Evolutionary conservation across 108 stramenopile species (phyloP), one percentile per base, ranked within the genome.

Genomic region (Cyclotella baltica): DNA sequence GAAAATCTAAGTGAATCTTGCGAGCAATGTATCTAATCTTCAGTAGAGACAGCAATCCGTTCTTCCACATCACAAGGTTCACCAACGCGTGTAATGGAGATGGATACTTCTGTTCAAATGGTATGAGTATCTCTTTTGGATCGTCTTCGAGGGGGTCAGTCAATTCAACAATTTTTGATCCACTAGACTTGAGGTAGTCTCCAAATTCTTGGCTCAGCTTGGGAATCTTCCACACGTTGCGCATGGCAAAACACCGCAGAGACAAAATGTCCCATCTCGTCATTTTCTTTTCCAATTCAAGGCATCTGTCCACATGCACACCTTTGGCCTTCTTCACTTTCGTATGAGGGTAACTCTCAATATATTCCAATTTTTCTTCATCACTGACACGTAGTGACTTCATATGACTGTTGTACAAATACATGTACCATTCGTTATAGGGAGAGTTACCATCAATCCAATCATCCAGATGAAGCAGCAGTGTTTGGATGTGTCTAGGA

Each of bases 401-500:
- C 19, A 43, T 47, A 25, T 71, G 56, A 15, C 19, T 67, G 15
- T 61, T 29, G 15, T 30, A 18, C 18, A 83, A 23, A 76, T 72
- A 83, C 25, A 27, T 40, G 20, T 40, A 34, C 82, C 82, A 83
- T 53, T 83, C 77, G n/a, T 52, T 43, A 31, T 66, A 52, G 15
- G 82, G 52, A 59, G 64, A 73, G 34, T 37, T 71, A 22, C 73
- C n/a, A 34, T 83, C 82, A 9, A 61, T 74, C 23, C 50, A 83
- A 35, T 78, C 77, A 34, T 83, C 82, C n/a, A 83, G 29, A 58
- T 83, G 82, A 29, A 78, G 36, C 28, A 83, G 52, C 34, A 71
- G 43, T 9, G 82, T 83, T 35, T 83, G 75, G 22, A 83, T 61
- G 25, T 78, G 65, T 15, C 33, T 51, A 8, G 75, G 75, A 23